Percentiles rank a stretch among this genome's conserved stretches.
phyloP scores from a whole-genome alignment of 306 rosid species.

The Cucumis sativus region DNA sequence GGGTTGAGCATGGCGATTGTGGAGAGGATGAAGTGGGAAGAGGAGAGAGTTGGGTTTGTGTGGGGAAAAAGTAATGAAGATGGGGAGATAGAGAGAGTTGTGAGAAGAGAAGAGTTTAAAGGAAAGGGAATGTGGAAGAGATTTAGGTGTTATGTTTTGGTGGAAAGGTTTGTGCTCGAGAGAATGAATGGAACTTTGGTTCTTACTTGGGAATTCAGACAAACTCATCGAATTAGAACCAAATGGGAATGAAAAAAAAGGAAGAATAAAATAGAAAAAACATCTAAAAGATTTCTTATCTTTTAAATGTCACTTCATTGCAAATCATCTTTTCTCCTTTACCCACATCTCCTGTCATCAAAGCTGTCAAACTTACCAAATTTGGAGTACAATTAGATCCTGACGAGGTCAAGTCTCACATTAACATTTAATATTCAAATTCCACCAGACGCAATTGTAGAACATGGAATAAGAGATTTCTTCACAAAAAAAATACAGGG shows the following conservation, averaged over 20 bases:
- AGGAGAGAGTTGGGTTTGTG: constrained; percentile 20
- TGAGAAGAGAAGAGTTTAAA: constrained; percentile 30
- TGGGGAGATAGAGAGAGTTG: constrained; percentile 6
- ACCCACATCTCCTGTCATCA: no score
- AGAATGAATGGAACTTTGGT: constrained; percentile 8
- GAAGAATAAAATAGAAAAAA: no score
- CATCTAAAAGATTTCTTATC: no score
- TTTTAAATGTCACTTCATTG: no score
- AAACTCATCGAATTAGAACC: constrained; percentile 30
- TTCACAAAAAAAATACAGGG: no score
- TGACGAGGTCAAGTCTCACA: no score
- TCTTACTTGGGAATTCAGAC: constrained; percentile 27
- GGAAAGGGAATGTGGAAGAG: constrained; percentile 25
- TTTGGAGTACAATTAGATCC: not conserved
- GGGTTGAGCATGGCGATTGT: constrained; percentile 40
- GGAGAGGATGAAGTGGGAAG: constrained; percentile 53
- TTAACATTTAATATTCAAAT: no score
- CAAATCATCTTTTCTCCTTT: no score
- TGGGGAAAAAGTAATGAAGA: constrained; percentile 18
- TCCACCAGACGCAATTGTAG: no score
- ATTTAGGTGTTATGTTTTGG: constrained; percentile 33
- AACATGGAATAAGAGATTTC: no score
- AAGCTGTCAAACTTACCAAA: not conserved
- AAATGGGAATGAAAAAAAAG: constrained; percentile 33
- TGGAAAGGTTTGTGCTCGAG: constrained; percentile 37